Base-by-base conservation (phyloP, 2,329 filamentous ascomycete species). In the Fusarium anguioides region DNA sequence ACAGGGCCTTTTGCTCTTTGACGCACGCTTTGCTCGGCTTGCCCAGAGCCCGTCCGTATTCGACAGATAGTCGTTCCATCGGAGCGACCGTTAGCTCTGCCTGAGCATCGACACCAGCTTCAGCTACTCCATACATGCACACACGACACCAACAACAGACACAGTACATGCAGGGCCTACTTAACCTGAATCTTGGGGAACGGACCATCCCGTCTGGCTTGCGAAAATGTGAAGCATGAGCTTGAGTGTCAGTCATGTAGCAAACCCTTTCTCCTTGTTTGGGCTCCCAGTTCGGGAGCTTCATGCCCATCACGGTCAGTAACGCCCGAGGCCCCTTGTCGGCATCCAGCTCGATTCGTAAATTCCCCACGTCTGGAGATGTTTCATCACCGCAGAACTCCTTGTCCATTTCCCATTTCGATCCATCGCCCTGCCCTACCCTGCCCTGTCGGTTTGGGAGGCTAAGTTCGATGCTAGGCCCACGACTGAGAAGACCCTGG, bases 311-410 rank as follows among this genome's bases (percentile, higher is more conserved):
- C 53, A 40, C 24, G 39, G 42, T 68, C 50, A 64, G 50, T 47
- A 57, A 37, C 29, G 39, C 44, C 46, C 31, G 31, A 54, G 24
- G 45, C 45, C 60, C 64, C 64, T 58, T 61, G 65, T 62, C 60
- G 46, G 60, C 31, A 53, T 36, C 31, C 60, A 67, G 56, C 64
- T 71, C 59, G 56, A 69, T 70, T 72, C 70, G 68, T 72, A 73
- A 72, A 70, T 72, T 72, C 70, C 70, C 70, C 70, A 72, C 61
- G 68, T 70, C 66, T 40, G 37, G 54, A 62, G 37, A 72, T 73
- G 70, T 73, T 72, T 73, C 71, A 72, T 69, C 51, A 64, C 35
- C 61, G 48, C 52, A 62, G 59, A 42, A 36, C 56, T 63, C 64
- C 69, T 62, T 64, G 61, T 61, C 57, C 47, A 60, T 48, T 57